Base-by-base conservation (phyloP, 176 grass and related monocot genomes). In the Triticum timopheevii region DNA sequence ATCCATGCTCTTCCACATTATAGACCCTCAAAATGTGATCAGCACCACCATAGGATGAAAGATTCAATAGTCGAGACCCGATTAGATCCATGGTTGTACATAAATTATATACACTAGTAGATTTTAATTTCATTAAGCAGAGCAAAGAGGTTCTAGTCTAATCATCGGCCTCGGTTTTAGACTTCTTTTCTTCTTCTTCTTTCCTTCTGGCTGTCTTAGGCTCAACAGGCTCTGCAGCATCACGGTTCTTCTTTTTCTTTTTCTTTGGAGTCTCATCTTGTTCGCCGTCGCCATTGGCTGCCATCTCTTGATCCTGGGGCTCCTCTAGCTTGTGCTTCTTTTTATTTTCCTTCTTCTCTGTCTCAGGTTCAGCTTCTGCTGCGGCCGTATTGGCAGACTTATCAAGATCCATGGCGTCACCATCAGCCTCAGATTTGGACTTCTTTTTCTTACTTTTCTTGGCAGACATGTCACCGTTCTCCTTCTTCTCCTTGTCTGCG, bases 121-220 rank as follows among this genome's bases (percentile, higher is more conserved):
- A 67, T 35, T 54, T 56, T 13, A 69, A 42, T 9, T 27, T 63
- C 72, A 74, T 74, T 42, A 74, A 47, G 70, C 65, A 34, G 20
- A 6, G 36, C 13, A 23, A 1, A 74, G 2, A 25, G 71, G 16
- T 10, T 13, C 34, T 27, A 28, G 39, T 47, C 71, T 74, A 45
- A 7, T 82, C 64, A 15, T 93, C 89, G 28, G n/a, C 83, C 31
- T 87, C 84, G 2, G 42, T 56, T 66, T 86, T 93, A 12, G 54
- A 25, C 31, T 93, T 97, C 85, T 91, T 96, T 65, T 90, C 90
- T 68, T 28, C 28, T 94, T 97, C 86, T 91, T 91, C 83, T 87
- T 94, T 15, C 69, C 82, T 85, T 90, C 82, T 12, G 42, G 30
- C 83, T 3, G 68, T 86, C 78, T 90, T 87, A 25, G 69, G 79